A percentile compares a stretch with the other conserved stretches of the same genome.
These are phyloP conservation scores for Thelonectria olida DNA, from an alignment of 2,329 filamentous ascomycete genomes.

Conservation along the genomic window DNA sequence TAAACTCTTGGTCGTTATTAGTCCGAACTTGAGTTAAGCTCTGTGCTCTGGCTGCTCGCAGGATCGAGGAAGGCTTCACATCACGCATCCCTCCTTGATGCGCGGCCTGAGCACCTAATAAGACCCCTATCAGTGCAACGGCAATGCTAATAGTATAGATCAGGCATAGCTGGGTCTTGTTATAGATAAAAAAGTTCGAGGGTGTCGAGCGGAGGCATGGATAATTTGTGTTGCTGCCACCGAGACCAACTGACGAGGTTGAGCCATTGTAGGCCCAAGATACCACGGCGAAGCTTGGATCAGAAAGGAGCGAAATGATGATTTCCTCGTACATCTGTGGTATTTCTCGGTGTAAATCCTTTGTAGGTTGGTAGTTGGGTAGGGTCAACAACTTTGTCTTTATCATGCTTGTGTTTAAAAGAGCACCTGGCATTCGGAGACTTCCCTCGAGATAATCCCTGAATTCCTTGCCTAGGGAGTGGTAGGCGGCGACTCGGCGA, in stretches of 20 bases:
- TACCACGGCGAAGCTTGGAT: neutral
- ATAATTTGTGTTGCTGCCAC: neutral
- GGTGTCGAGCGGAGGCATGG: neutral
- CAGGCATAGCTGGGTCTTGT: neutral
- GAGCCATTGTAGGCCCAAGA: neutral
- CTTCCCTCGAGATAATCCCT: neutral
- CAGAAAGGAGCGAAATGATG: neutral
- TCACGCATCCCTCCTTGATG: neutral
- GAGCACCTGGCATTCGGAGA: neutral
- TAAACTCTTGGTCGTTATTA: neutral
- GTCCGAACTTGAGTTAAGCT: neutral
- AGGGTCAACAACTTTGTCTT: neutral
- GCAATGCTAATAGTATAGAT: neutral
- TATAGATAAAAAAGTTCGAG: neutral
- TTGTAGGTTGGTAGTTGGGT: neutral
- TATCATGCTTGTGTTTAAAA: neutral
- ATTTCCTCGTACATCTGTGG: neutral
- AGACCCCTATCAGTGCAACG: neutral
- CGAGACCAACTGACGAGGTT: neutral
- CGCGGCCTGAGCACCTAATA: neutral
- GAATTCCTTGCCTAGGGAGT: neutral
- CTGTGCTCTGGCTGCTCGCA: neutral
- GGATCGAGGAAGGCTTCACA: neutral
- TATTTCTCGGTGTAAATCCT: neutral
- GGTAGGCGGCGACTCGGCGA: neutral